Conservation (phyloP, 768 basidiomycete genomes). For the Auriculariales sp. region DNA sequence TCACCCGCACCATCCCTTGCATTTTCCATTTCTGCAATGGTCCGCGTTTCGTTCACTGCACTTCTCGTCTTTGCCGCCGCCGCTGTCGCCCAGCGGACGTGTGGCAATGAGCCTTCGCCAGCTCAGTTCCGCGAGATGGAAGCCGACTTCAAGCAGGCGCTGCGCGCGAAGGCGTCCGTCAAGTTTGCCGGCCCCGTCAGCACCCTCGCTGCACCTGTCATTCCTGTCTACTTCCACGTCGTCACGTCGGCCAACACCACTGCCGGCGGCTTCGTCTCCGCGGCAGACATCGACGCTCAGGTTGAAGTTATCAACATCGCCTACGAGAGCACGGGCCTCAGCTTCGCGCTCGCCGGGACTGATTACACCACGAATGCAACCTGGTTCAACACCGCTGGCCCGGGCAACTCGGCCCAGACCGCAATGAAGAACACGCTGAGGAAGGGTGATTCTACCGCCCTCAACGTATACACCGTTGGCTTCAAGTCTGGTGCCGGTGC, state of each 20-base stretch:
- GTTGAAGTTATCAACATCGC: background rate
- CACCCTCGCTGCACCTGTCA: no score
- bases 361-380: background rate
- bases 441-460: slow-evolving; percentile 3
- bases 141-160: no score
- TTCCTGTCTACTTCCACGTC: background rate
- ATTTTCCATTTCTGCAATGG: no score
- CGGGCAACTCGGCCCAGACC: slow-evolving; percentile 1
- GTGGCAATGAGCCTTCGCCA: no score
- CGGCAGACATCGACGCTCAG: background rate
- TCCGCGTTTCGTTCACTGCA: no score
- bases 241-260: background rate
- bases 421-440: slow-evolving; percentile 5
- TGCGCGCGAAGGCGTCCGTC: no score
- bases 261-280: background rate
- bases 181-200: no score
- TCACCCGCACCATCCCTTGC: no score
- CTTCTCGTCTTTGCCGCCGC: no score
- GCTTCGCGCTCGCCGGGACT: background rate
- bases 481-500: slow-evolving; percentile 16
- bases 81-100: no score
- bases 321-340: background rate
- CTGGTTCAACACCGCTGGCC: slow-evolving; percentile 1
- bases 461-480: slow-evolving; percentile 19
- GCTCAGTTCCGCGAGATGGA: no score